Evolutionary conservation across 2,329 filamentous ascomycete species (phyloP).

Genomic region (Sporothrix phasma): DNA sequence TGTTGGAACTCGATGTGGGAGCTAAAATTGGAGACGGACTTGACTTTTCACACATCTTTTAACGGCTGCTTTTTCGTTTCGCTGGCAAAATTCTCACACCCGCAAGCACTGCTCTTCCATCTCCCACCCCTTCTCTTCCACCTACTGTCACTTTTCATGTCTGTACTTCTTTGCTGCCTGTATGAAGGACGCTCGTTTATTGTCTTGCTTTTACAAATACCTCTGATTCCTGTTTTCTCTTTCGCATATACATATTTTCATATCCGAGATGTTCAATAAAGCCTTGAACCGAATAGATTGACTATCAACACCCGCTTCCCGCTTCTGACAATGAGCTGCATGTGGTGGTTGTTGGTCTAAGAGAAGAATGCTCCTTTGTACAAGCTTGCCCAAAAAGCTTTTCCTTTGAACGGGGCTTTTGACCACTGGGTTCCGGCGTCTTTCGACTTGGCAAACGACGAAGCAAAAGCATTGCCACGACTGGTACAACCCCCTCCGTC

Average conservation of each 20-base stretch:
- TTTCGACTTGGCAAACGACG: too few relatives aligned
- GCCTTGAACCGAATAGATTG: background rate
- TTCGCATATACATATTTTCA: background rate
- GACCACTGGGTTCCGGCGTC: too few relatives aligned
- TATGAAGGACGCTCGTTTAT: background rate
- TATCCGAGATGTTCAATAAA: background rate
- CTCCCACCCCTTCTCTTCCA: background rate
- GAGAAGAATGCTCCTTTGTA: too few relatives aligned
- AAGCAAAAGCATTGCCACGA: too few relatives aligned
- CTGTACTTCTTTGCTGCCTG: background rate
- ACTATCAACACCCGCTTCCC: too few relatives aligned
- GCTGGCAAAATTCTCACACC: background rate
- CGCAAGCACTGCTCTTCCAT: background rate
- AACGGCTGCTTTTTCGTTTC: background rate
- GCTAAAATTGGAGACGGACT: background rate
- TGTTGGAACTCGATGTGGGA: background rate
- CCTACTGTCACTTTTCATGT: background rate
- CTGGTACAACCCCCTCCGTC: too few relatives aligned
- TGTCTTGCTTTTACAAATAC: background rate
- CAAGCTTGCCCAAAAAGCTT: too few relatives aligned
- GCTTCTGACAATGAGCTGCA: too few relatives aligned
- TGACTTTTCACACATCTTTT: background rate
- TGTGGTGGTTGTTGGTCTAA: too few relatives aligned
- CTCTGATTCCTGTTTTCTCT: background rate
- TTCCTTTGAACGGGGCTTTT: too few relatives aligned